Evolutionary conservation across 177 flowering plant genomes (phyloP), one percentile per base, ranked within the genome.

Genomic region (Vitis hybrid): DNA sequence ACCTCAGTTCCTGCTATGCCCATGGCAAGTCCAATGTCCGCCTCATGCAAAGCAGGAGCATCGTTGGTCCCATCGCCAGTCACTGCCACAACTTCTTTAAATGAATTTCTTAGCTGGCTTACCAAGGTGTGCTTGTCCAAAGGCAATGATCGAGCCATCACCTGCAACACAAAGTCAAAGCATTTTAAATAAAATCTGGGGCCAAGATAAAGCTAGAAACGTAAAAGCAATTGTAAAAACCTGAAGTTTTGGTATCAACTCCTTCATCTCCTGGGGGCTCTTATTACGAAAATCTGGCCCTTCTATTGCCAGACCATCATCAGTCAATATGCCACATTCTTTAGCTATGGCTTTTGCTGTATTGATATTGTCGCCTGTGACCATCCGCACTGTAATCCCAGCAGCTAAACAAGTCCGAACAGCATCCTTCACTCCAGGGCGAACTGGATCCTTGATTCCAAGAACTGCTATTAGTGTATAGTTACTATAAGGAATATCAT

Each of bases 1-100:
- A 85, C 92, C 87, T 88, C 92, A 2, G 92, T 86, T 71, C 92
- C 92, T 51, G 90, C 87, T n/a, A 88, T 88, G 10, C 92, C 88
- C 92, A 88, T 88, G 13, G 92, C 89, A 66, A 88, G 83, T 67
- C 90, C 92, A 63, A 88, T 86, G 72, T 85, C 90, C 22, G 92
- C 84, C 79, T 86, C 88, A 52, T 81, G 86, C 76, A 88, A 65
- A 18, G 91, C 87, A 33, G 91, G 91, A 63, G 92, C 92, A 79
- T 88, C 92, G 64, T 88, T 86, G 15, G 90, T 88, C 31, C 90
- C 92, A 75, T 88, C 90, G 12, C 92, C 92, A 49, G 92, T 88
- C 62, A 88, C 92, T 56, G 92, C 88, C 52, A 88, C 88, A 8
- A 88, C 87, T 70, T 88, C 87, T 39, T 73, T 70, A 19, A 72